A percentile compares a stretch with the other conserved stretches of the same genome.
phyloP scores from a whole-genome alignment of 2,329 filamentous ascomycete genomes.

The Tolypocladium inflatum region DNA sequence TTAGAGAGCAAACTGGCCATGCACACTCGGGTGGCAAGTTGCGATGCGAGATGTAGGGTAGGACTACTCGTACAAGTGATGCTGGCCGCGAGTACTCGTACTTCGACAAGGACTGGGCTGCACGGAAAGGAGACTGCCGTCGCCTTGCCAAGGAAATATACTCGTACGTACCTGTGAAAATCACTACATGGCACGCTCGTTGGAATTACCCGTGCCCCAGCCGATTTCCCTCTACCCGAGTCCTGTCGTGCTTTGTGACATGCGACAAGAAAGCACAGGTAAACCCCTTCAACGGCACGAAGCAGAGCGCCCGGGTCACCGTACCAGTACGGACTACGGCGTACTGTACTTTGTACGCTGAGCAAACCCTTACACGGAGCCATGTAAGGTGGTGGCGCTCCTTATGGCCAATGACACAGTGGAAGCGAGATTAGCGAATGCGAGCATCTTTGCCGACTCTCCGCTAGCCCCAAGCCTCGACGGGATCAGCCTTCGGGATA shows the following conservation, averaged over 20 bases:
- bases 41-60: neutral
- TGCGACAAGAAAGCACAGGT: neutral
- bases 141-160: neutral
- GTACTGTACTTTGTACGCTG: neutral
- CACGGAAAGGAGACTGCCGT: neutral
- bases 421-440: neutral
- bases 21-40: too few species aligned
- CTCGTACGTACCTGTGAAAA: neutral
- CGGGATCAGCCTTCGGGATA: neutral
- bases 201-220: neutral
- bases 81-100: neutral
- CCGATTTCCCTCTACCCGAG: neutral
- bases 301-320: neutral
- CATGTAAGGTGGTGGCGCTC: neutral
- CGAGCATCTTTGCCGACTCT: neutral
- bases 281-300: neutral
- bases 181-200: accelerated
- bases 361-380: too few species aligned
- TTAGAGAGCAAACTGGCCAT: neutral
- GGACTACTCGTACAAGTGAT: neutral
- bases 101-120: neutral
- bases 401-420: neutral
- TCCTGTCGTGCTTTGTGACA: neutral
- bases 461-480: neutral
- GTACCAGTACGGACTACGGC: neutral